These are phyloP conservation scores for Spergularia azorica DNA, from an alignment of 179 eudicot genomes.

Conservation along the genomic window DNA sequence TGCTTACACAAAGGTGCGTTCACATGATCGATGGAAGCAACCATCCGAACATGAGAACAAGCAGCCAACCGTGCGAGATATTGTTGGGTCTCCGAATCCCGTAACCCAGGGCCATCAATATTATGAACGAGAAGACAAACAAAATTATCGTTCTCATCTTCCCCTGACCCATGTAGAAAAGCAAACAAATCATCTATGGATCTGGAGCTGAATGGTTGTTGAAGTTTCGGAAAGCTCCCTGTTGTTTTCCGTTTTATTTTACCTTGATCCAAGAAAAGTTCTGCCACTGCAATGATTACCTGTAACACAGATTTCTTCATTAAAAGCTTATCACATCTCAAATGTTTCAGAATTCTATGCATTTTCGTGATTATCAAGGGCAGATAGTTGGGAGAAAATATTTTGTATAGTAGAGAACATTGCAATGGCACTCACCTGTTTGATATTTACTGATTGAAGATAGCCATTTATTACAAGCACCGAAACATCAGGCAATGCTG, in stretches of 20 bases:
- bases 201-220: conserved; percentile 59
- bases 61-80: conserved; percentile 79
- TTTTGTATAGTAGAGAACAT: not conserved
- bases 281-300: conserved; percentile 71
- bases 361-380: not conserved
- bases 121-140: conserved; percentile 79
- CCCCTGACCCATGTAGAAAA: conserved; percentile 64
- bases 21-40: conserved; percentile 93
- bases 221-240: conserved; percentile 44
- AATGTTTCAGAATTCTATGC: not conserved
- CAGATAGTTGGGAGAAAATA: not conserved
- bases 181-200: conserved; percentile 70
- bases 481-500: conserved; percentile 56
- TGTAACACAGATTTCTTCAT: conserved; percentile 24
- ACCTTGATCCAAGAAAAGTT: conserved; percentile 72
- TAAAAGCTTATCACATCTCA: conserved; percentile 1
- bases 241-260: conserved; percentile 47
- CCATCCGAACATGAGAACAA: conserved; percentile 70
- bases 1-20: conserved; percentile 84
- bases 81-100: conserved; percentile 84
- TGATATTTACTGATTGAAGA: conserved; percentile 84
- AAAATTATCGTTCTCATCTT: conserved; percentile 45
- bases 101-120: conserved; percentile 92
- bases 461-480: conserved; percentile 91
- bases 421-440: conserved; percentile 45